Evolutionary conservation across 2,329 filamentous ascomycete genomes (phyloP), one percentile per base, ranked within the genome.

Genomic region (Arthrobotrys megalospora): DNA sequence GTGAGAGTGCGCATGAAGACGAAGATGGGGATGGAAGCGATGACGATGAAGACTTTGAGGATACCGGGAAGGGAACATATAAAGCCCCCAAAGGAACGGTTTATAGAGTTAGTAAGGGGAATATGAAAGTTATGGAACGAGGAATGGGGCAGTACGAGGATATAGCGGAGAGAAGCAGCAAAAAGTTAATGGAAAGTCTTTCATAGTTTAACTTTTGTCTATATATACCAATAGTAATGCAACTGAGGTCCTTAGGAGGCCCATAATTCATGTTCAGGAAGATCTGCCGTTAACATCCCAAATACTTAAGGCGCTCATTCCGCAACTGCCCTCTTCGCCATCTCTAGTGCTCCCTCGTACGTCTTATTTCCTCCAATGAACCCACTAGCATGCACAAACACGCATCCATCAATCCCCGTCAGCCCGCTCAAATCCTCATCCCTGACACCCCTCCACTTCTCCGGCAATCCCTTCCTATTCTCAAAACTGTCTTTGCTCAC

Each of bases 281-380:
- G 19, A 48, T 48, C 24, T 5, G 24, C 24, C 5, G 24, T 28
- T 28, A 28, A 28, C 24, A 21, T 36, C 52, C 32, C 52, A 14
- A 32, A 38, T 36, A 58, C 38, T 28, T 58, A 32, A 60, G 21
- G n/a, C 19, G 14, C 10, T 65, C 55, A 66, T 45, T 77, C 73
- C 7, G 58, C 89, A 80, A 93, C 85, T 1, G 92, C 91, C 87
- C 92, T 93, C 84, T 88, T 85, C 3, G 94, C 94, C 93, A 98
- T 97, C 73, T 90, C 90, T 84, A 93, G 88, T 28, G 90, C 94
- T 34, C 96, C 96, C 79, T 97, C 93, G 82, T 92, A 96, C 0
- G 92, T 96, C 87, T 92, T 91, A 85, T 97, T 96, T 1, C 96
- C 96, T 16, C 96, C 96, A 83, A 98, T 98, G 86, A 99, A 99